A percentile compares a stretch with the other conserved stretches of the same genome.
These are phyloP conservation scores for Debaryomycetaceae sp. DNA, from an alignment of 1,139 yeast genomes.

Conservation along the genomic window DNA sequence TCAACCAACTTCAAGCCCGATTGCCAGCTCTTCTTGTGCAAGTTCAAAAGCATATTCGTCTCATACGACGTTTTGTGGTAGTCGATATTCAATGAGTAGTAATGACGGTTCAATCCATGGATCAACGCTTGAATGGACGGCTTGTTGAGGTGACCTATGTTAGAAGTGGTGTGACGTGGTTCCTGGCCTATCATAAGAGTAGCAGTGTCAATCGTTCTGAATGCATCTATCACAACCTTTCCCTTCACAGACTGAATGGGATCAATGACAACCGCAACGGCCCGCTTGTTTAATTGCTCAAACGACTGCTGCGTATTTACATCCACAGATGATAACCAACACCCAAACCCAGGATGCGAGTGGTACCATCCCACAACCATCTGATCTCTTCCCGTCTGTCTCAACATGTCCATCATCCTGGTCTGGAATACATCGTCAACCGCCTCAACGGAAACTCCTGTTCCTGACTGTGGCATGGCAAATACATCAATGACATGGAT, in stretches of 20 bases:
- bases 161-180: conserved; percentile 96
- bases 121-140: conserved; percentile 98
- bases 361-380: conserved; percentile 99
- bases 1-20: conserved; percentile 80
- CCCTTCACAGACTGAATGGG: conserved; percentile 99
- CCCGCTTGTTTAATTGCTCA: conserved; percentile 90
- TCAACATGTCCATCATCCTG: conserved; percentile 98
- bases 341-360: conserved; percentile 99
- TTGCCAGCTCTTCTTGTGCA: conserved; percentile 97
- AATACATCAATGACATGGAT: conserved; percentile 96
- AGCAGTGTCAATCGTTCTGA: conserved; percentile 86
- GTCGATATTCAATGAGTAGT: conserved; percentile 91
- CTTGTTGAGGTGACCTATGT: conserved; percentile 90
- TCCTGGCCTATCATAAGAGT: conserved; percentile 94
- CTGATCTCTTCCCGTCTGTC: conserved; percentile 97
- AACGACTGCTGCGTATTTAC: conserved; percentile 96
- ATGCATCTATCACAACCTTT: conserved; percentile 97
- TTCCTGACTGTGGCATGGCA: conserved; percentile 99
- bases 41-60: conserved; percentile 87
- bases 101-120: conserved; percentile 96
- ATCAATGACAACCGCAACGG: conserved; percentile 97
- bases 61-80: conserved; percentile 91
- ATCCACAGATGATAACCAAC: conserved; percentile 97
- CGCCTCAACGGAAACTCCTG: conserved; percentile 98
- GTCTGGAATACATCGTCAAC: conserved; percentile 99